phyloP scores from a whole-genome alignment of 1,284 basidiomycete genomes.

The Tilletia indica region DNA sequence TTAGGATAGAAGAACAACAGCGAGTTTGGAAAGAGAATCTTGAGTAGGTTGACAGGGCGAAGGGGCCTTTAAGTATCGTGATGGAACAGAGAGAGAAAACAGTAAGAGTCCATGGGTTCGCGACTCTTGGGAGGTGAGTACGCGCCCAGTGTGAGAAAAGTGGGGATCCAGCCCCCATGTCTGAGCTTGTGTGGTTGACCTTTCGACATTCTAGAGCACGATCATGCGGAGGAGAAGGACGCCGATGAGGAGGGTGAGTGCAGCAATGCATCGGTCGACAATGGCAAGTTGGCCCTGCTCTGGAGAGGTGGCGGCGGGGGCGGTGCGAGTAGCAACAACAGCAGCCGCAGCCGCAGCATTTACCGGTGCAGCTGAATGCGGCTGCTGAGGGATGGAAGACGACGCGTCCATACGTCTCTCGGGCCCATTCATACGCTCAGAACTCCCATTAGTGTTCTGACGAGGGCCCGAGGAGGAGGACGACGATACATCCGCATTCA shows the following conservation, averaged over 20 bases:
- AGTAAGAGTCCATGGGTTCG: not conserved
- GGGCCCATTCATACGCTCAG: too few species aligned
- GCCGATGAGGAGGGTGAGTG: conserved; percentile 1
- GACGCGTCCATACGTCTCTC: not conserved
- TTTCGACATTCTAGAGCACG: not conserved
- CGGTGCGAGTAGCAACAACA: not conserved
- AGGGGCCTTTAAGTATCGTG: too few species aligned
- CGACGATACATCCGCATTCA: too few species aligned
- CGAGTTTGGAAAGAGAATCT: too few species aligned
- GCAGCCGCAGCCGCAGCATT: not conserved
- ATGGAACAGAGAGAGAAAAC: not conserved
- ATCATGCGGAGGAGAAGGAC: conserved; percentile 16
- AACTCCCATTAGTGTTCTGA: too few species aligned
- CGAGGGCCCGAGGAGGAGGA: too few species aligned
- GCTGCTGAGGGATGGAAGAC: not conserved
- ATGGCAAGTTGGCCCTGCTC: not conserved
- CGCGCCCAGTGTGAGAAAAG: too few species aligned
- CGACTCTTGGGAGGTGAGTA: too few species aligned
- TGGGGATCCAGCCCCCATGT: too few species aligned
- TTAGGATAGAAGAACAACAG: too few species aligned
- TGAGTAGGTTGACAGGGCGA: too few species aligned
- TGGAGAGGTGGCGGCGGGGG: not conserved
- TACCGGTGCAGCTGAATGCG: not conserved
- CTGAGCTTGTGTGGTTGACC: too few species aligned
- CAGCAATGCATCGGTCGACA: not conserved